Conservation (phyloP, 495 filamentous ascomycete species). For the Xylaria curta region DNA sequence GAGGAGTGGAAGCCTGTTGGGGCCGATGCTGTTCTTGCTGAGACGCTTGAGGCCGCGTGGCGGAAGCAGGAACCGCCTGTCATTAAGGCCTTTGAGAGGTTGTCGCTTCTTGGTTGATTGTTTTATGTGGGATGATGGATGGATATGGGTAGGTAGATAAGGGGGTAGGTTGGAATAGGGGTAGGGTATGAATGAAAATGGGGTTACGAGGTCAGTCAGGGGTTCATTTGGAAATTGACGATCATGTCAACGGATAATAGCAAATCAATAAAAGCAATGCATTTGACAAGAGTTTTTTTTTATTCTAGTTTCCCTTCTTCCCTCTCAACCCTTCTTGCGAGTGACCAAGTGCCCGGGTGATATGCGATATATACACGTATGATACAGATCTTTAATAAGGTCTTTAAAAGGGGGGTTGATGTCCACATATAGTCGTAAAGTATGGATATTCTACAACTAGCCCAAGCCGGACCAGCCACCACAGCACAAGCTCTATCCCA, state of each 20-base stretch:
- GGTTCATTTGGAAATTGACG: not conserved
- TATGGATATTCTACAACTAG: constrained; percentile 25
- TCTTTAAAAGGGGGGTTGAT: not conserved
- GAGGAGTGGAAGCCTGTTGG: constrained; percentile 50
- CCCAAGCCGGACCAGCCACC: not conserved
- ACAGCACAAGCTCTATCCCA: not conserved
- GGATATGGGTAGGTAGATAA: not conserved
- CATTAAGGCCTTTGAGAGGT: constrained; percentile 55
- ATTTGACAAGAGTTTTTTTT: constrained; percentile 3
- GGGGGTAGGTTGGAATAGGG: not conserved
- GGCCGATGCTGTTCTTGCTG: constrained; percentile 58
- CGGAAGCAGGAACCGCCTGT: constrained; percentile 53
- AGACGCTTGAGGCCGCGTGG: constrained; percentile 55
- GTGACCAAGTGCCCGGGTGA: constrained; percentile 25
- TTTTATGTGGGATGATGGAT: not conserved
- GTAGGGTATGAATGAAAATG: constrained; percentile 24
- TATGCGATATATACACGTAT: constrained; percentile 39
- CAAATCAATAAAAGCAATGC: constrained; percentile 20
- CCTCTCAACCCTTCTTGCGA: constrained; percentile 11
- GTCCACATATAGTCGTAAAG: not conserved
- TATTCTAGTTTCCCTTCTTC: constrained; percentile 20
- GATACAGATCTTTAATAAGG: constrained; percentile 33
- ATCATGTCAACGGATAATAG: not conserved
- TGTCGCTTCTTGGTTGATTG: constrained; percentile 60
- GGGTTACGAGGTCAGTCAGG: not conserved